Evolutionary conservation across 2,329 filamentous ascomycete species (phyloP).

Genomic region (Hypoxylon sp.): DNA sequence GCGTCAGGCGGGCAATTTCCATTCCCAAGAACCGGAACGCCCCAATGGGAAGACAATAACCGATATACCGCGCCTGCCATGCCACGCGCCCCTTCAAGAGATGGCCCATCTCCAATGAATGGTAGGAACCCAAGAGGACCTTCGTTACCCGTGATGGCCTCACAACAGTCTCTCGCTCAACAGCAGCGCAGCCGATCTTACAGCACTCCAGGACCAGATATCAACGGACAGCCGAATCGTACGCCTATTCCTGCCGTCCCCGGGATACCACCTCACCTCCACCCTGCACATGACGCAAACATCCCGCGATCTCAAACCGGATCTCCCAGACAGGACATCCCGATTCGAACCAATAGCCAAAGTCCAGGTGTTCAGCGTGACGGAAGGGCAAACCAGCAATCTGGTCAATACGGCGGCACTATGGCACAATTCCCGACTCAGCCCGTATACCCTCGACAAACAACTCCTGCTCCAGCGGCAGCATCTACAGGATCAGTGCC

Average conservation of each 20-base stretch:
- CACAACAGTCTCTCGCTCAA: slow-evolving; percentile 67
- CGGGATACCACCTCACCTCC: slow-evolving; percentile 80
- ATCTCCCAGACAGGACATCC: slow-evolving; percentile 80
- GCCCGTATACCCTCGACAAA: slow-evolving; percentile 67
- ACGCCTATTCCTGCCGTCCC: slow-evolving; percentile 77
- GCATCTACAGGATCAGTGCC: slow-evolving; percentile 52
- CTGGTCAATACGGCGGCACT: slow-evolving; percentile 65
- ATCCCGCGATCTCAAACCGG: slow-evolving; percentile 86
- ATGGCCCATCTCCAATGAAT: slow-evolving; percentile 75
- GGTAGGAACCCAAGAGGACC: slow-evolving; percentile 80
- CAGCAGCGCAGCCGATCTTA: slow-evolving; percentile 88
- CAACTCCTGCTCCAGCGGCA: slow-evolving; percentile 60
- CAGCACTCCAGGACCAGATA: slow-evolving; percentile 85
- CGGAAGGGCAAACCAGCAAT: slow-evolving; percentile 63
- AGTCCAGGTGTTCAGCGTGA: slow-evolving; percentile 79
- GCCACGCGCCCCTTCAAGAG: slow-evolving; percentile 83
- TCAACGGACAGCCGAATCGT: slow-evolving; percentile 78
- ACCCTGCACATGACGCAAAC: slow-evolving; percentile 71
- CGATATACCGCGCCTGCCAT: slow-evolving; percentile 92
- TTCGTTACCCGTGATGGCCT: slow-evolving; percentile 81
- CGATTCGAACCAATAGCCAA: slow-evolving; percentile 77
- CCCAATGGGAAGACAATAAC: slow-evolving; percentile 81
- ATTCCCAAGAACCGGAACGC: slow-evolving; percentile 81
- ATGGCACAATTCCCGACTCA: slow-evolving; percentile 72
- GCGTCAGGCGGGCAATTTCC: slow-evolving; percentile 65